Evolutionary conservation across 805 yeast genomes (phyloP).

Genomic region (Starmerella apis): DNA sequence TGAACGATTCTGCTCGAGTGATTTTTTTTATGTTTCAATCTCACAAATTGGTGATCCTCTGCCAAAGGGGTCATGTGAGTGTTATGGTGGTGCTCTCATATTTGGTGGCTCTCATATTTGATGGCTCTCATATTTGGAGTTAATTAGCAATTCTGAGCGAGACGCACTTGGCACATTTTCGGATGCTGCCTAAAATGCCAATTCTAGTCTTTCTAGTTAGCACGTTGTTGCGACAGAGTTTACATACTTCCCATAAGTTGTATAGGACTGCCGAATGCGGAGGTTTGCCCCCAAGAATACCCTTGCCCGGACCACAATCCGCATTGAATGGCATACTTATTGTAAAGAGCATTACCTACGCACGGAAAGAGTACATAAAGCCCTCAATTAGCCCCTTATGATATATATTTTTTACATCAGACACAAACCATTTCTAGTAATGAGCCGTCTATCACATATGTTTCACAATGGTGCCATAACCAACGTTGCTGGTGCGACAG

Average conservation of each 20-base stretch:
- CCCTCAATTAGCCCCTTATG: neutral
- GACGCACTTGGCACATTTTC: no score
- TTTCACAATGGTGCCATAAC: slow-evolving; percentile 5
- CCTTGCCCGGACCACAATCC: slow-evolving; percentile 6
- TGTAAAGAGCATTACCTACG: neutral
- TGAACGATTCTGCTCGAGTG: neutral
- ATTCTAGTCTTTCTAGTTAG: neutral
- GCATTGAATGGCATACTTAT: neutral
- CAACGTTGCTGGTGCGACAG: no score
- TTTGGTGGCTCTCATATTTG: no score
- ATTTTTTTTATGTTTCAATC: neutral
- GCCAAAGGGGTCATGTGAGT: slow-evolving; percentile 1
- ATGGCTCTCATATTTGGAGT: no score
- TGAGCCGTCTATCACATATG: slow-evolving; percentile 14
- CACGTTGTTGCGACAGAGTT: neutral
- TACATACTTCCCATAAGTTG: neutral
- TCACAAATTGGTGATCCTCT: neutral
- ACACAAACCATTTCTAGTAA: neutral
- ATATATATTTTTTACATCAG: neutral
- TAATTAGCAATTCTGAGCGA: no score
- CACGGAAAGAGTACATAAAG: neutral
- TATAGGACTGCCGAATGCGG: neutral
- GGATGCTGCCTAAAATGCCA: neutral
- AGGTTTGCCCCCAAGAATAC: neutral
- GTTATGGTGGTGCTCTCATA: no score